Evolutionary conservation across 2,329 filamentous ascomycete species (phyloP).

Genomic region (Fusarium coffeatum): DNA sequence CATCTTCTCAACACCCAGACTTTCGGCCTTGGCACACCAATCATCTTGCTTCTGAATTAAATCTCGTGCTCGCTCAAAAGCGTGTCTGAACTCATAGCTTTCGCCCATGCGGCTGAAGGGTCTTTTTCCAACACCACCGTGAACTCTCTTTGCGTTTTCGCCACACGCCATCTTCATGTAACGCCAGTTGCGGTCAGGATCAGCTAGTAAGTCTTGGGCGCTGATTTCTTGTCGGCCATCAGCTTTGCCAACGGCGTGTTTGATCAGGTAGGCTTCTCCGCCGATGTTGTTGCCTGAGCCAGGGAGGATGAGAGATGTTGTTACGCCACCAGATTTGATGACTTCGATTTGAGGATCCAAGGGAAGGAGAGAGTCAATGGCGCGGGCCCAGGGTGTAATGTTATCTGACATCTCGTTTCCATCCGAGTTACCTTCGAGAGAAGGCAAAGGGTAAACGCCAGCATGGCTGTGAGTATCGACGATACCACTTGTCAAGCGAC

Average conservation of each 20-base stretch:
- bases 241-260: conserved; percentile 70
- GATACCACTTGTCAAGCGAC: conserved; percentile 73
- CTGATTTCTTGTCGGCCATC: conserved; percentile 73
- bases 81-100: conserved; percentile 75
- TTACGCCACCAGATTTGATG: conserved; percentile 80
- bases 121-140: conserved; percentile 64
- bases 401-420: conserved; percentile 72
- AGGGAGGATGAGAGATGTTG: conserved; percentile 73
- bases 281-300: conserved; percentile 80
- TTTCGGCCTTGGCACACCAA: conserved; percentile 71
- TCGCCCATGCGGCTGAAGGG: conserved; percentile 74
- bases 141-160: conserved; percentile 74
- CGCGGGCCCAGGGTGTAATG: conserved; percentile 75
- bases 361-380: conserved; percentile 73
- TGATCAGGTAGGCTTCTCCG: conserved; percentile 76
- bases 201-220: conserved; percentile 71
- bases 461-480: conserved; percentile 79
- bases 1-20: conserved; percentile 62
- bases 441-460: conserved; percentile 68
- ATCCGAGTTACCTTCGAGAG: conserved; percentile 65
- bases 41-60: conserved; percentile 72
- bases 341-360: conserved; percentile 73
- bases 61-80: conserved; percentile 70
- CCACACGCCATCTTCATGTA: conserved; percentile 84
- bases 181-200: conserved; percentile 72